A percentile compares a stretch with the other conserved stretches of the same genome.
phyloP scores from a whole-genome alignment of 768 basidiomycete species.

The Podaxis rugospora region DNA sequence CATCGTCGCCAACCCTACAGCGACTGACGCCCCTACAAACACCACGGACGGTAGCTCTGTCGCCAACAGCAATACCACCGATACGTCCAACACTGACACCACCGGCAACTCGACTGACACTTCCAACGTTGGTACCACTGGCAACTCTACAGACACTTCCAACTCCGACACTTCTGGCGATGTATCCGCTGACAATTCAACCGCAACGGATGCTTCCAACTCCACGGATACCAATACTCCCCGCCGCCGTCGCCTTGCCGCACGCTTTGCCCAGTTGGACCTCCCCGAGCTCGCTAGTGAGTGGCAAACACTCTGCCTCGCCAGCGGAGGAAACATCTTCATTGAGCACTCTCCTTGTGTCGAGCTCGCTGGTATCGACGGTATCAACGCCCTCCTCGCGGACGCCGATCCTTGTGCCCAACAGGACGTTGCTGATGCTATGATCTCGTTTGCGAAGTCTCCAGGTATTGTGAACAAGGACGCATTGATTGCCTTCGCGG shows the following conservation, averaged over 20 bases:
- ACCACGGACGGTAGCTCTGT: slow-evolving; percentile 10
- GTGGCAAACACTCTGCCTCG: slow-evolving; percentile 44
- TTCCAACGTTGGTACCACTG: slow-evolving; percentile 14
- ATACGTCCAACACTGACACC: slow-evolving; percentile 4
- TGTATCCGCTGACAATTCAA: slow-evolving; percentile 1
- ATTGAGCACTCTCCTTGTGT: slow-evolving; percentile 35
- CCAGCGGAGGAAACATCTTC: slow-evolving; percentile 36
- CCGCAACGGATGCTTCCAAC: slow-evolving; percentile 9
- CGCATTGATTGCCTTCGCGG: slow-evolving; percentile 36
- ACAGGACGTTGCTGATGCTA: slow-evolving; percentile 43
- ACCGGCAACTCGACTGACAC: slow-evolving; percentile 9
- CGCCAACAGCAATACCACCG: not conserved
- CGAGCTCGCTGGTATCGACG: slow-evolving; percentile 32
- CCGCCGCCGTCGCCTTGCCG: slow-evolving; percentile 13
- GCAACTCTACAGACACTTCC: slow-evolving; percentile 6
- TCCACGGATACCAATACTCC: slow-evolving; percentile 10
- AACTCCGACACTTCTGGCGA: slow-evolving; percentile 14
- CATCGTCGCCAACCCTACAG: slow-evolving; percentile 16
- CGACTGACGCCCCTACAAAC: slow-evolving; percentile 11
- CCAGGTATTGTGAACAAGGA: slow-evolving; percentile 32
- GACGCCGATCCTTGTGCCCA: slow-evolving; percentile 44
- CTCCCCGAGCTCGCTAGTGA: slow-evolving; percentile 20
- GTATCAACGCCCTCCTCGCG: slow-evolving; percentile 40
- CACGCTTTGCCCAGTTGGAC: slow-evolving; percentile 24
- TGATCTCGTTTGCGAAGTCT: slow-evolving; percentile 48